Evolutionary conservation across 192 early-diverging fungal genomes (phyloP).

Genomic region (Coemansia sp.): DNA sequence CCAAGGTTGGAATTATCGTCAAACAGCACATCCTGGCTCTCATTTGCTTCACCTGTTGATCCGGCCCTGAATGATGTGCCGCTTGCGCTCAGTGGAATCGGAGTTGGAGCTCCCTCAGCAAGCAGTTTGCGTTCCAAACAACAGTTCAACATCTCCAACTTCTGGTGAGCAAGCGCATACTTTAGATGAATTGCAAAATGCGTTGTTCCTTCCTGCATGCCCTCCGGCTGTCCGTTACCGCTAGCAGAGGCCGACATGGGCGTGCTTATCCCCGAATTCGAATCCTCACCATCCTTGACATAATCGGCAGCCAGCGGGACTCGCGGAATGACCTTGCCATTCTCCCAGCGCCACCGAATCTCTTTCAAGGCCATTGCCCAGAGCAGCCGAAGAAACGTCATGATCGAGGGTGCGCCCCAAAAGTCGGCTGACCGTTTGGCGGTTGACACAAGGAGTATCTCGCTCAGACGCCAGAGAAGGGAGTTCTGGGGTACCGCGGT

Average conservation of each 20-base stretch:
- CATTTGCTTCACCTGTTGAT: not conserved
- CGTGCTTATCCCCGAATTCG: conserved; percentile 15
- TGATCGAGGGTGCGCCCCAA: conserved; percentile 57
- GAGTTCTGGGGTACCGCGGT: conserved; percentile 43
- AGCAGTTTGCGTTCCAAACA: conserved; percentile 60
- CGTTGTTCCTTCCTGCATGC: not conserved
- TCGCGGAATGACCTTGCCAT: conserved; percentile 56
- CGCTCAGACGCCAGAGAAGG: conserved; percentile 51
- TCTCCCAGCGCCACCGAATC: conserved; percentile 66
- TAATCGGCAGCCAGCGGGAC: conserved; percentile 44
- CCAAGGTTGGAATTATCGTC: not conserved
- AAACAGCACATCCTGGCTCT: no score
- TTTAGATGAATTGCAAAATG: conserved; percentile 59
- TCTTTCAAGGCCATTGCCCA: conserved; percentile 67
- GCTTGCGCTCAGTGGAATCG: not conserved
- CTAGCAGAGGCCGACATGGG: not conserved
- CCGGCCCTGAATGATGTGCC: not conserved
- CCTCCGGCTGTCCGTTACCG: not conserved
- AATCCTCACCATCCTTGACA: conserved; percentile 5
- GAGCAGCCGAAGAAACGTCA: conserved; percentile 68
- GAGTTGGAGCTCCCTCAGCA: conserved; percentile 7
- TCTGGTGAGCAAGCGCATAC: conserved; percentile 71
- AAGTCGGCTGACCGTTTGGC: conserved; percentile 45
- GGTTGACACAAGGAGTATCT: conserved; percentile 42
- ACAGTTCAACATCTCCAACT: conserved; percentile 81